Evolutionary conservation across 305 asterid genomes (phyloP).

Genomic region (Fraxinus dipetala): DNA sequence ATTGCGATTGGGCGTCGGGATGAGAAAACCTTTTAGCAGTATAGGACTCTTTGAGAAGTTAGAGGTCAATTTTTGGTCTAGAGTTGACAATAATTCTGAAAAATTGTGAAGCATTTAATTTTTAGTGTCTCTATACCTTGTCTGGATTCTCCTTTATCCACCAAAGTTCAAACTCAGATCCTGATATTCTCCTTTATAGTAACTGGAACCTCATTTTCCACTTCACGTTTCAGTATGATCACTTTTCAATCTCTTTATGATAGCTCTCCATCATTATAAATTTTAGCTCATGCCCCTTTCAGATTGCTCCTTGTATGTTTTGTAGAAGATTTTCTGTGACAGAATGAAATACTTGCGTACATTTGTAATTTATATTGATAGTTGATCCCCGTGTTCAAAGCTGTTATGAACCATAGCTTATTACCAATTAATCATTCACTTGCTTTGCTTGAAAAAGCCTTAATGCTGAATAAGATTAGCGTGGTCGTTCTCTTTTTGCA

Average conservation of each 20-base stretch:
- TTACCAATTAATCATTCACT: not conserved
- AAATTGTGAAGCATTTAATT: not conserved
- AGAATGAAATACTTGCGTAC: not conserved
- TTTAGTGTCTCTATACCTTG: not conserved
- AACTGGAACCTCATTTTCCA: not conserved
- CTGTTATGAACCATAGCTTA: not conserved
- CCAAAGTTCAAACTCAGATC: not conserved
- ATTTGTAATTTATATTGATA: not conserved
- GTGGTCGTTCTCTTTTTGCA: not conserved
- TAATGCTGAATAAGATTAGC: not conserved
- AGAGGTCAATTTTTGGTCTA: not conserved
- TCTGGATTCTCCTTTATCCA: not conserved
- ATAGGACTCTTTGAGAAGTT: not conserved
- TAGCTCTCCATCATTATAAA: not conserved
- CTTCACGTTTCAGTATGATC: not conserved
- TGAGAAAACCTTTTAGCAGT: not conserved
- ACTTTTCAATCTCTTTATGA: not conserved
- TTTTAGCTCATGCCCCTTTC: not conserved
- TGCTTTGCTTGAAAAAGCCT: not conserved
- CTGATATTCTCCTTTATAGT: not conserved
- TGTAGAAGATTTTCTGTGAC: not conserved
- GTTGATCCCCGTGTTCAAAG: not conserved
- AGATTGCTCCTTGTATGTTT: conserved; percentile 6
- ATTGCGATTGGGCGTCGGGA: not conserved
- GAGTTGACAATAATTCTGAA: not conserved